Evolutionary conservation across 169 alveolate genomes (phyloP).

Genomic region (Eimeria brunetti): DNA sequence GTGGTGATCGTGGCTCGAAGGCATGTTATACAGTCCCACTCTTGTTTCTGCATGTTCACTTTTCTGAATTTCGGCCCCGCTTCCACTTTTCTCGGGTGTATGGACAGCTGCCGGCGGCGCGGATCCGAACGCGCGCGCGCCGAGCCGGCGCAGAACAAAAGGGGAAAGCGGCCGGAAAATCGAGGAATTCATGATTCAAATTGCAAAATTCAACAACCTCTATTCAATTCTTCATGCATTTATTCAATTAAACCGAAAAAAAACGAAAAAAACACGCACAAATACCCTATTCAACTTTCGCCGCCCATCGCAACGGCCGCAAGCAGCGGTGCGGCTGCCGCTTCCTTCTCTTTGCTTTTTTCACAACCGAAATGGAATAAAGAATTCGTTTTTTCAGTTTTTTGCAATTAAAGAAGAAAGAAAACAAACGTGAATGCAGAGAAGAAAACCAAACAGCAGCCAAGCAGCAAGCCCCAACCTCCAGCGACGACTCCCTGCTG

Average conservation of each 20-base stretch:
- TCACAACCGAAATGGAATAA: not conserved
- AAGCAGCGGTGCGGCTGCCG: not conserved
- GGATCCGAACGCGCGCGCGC: not conserved
- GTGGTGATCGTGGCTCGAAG: slow-evolving; percentile 80
- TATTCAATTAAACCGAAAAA: not conserved
- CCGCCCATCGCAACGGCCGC: not conserved
- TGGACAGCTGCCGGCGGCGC: too few species aligned
- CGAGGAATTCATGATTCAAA: not conserved
- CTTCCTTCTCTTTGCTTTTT: not conserved
- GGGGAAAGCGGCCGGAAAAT: not conserved
- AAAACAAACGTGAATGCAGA: not conserved
- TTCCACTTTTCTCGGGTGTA: too few species aligned
- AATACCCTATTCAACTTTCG: not conserved
- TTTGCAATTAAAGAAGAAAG: not conserved
- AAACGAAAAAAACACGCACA: not conserved
- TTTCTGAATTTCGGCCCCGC: too few species aligned
- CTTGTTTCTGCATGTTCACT: not conserved
- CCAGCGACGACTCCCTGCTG: not conserved
- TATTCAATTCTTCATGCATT: not conserved
- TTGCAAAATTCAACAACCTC: too few species aligned
- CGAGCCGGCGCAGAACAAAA: not conserved
- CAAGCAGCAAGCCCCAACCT: not conserved
- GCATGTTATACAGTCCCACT: slow-evolving; percentile 52
- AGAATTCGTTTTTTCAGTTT: not conserved
- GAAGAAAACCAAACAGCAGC: not conserved